Evolutionary conservation across 2,329 filamentous ascomycete species (phyloP), one percentile per base, ranked within the genome.

Genomic region (Colletotrichum salicis): DNA sequence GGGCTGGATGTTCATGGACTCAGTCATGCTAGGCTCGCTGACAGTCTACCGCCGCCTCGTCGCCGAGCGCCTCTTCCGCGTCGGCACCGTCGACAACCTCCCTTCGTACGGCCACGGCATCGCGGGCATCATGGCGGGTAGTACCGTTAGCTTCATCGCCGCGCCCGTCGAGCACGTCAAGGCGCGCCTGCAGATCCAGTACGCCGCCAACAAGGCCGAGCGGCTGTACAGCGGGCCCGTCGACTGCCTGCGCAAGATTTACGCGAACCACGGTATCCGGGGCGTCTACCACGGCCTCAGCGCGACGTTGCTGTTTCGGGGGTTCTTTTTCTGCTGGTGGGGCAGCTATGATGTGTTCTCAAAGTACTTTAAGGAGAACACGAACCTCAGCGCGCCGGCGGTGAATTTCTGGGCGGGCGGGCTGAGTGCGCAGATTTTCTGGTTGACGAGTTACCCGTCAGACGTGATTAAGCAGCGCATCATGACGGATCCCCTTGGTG

Each of bases 261-360:
- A 89, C 79, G 77, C 80, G n/a, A 80, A 84, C 62, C 94, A 98
- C 80, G 96, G 96, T 57, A 77, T 98, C 3, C 79, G 82, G 27
- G 96, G 96, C 45, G 81, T 99, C 8, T 99, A 96, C 82, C 95
- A 94, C 79, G 96, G 96, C 0, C 87, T 99, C 13, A 86, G 83
- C 48, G 94, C 96, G 1, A 98, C 96, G 0, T 85, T 98, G 60
- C 82, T 98, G 59, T 98, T 98, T 85, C 90, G 96, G 22, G 90
- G 91, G 15, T 97, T 96, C 84, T 99, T 99, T 87, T 98, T 97
- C 87, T 96, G 92, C 85, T 98, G 95, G 95, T 99, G 96, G 96
- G 91, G 92, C n/a, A 93, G 91, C 72, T 99, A 99, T 84, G 96
- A 98, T 78, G 76, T 97, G 35, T 88, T 98, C 76, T 93, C 94